Conservation (phyloP, 257 asterid species). For the Penstemon davidsonii region DNA sequence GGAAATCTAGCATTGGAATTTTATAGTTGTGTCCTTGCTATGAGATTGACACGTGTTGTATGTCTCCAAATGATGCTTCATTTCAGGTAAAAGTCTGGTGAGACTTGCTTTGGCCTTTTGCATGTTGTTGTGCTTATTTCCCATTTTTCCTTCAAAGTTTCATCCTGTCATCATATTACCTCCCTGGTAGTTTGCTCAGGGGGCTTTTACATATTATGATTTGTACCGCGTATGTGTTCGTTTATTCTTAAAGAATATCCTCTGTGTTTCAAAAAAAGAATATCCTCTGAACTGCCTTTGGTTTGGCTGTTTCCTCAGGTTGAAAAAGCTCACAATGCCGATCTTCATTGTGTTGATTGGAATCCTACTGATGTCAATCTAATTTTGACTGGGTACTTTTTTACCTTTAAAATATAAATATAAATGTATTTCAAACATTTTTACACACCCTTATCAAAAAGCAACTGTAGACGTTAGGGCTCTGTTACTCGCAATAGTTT, state of each 20-base stretch:
- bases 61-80: neutral
- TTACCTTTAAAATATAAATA: neutral
- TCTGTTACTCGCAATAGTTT: neutral
- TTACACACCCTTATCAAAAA: neutral
- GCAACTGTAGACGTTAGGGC: neutral
- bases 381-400: constrained; percentile 83
- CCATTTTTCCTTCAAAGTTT: neutral
- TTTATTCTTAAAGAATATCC: constrained; percentile 9
- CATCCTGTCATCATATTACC: neutral
- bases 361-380: constrained; percentile 83
- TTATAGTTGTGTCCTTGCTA: neutral
- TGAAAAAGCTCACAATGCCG: constrained; percentile 88
- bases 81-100: neutral
- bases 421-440: neutral
- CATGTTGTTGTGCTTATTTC: constrained; percentile 1
- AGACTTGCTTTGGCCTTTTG: neutral
- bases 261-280: too few species aligned
- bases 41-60: neutral
- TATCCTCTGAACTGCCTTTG: constrained; percentile 25
- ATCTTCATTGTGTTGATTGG: constrained; percentile 98
- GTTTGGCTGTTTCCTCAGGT: constrained; percentile 50
- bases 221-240: neutral
- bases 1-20: neutral
- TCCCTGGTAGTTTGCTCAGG: neutral
- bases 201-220: neutral